phyloP scores from a whole-genome alignment of 2,329 filamentous ascomycete species.

The Cryphonectria nitschkei region DNA sequence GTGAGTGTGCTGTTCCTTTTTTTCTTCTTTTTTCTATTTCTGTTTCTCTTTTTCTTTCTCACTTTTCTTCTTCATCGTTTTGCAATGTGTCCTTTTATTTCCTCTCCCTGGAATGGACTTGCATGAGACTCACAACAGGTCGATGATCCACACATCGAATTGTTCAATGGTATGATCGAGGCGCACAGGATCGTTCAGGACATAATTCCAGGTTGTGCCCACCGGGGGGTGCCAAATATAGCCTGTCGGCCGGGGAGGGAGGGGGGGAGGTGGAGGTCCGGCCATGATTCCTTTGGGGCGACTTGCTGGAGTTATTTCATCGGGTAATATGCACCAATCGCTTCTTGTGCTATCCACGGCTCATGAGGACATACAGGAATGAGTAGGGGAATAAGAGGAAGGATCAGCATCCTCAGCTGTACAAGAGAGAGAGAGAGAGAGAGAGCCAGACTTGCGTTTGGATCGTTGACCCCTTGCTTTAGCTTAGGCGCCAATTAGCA shows the following conservation, averaged over 20 bases:
- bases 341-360: neutral
- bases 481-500: neutral
- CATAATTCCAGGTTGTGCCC: constrained; percentile 27
- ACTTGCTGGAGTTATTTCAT: neutral
- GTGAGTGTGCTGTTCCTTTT: neutral
- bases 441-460: neutral
- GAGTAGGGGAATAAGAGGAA: neutral
- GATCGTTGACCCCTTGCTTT: neutral
- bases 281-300: neutral
- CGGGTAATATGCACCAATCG: neutral
- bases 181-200: constrained; percentile 25
- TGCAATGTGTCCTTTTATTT: neutral
- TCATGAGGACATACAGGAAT: neutral
- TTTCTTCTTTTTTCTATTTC: neutral
- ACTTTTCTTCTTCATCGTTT: too few species aligned
- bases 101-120: too few species aligned
- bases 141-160: constrained; percentile 25
- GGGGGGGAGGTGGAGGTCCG: constrained; percentile 15
- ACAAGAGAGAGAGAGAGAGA: neutral
- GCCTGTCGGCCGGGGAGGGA: constrained; percentile 24
- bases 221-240: constrained; percentile 26
- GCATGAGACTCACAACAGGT: constrained; percentile 18
- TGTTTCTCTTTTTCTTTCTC: neutral
- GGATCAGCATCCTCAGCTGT: neutral
- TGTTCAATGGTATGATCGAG: constrained; percentile 25